Evolutionary conservation across 2,329 filamentous ascomycete species (phyloP).

Genomic region (Colletotrichum chrysophilum): DNA sequence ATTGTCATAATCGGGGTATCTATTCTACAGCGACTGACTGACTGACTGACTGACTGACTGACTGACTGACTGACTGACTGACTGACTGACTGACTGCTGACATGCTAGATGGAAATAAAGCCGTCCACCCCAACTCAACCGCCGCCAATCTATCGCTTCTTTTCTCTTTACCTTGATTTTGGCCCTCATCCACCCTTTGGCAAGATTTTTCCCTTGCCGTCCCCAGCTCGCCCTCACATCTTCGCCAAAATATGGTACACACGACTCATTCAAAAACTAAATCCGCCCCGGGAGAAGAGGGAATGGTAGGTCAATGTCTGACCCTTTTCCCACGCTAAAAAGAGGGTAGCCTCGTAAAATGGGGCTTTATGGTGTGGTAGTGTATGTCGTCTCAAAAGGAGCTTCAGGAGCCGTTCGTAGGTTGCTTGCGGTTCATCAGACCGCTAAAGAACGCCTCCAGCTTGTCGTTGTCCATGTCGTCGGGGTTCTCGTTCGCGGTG

Average conservation of each 20-base stretch:
- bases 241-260: neutral
- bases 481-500: conserved; percentile 37
- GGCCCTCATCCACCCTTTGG: neutral
- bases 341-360: neutral
- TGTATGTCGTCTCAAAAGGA: neutral
- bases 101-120: neutral
- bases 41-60: too few relatives aligned
- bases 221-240: neutral
- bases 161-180: neutral
- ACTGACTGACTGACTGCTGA: conserved; percentile 17
- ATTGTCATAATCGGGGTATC: conserved; percentile 42
- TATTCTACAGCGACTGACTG: conserved; percentile 38
- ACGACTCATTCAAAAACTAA: neutral
- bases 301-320: neutral
- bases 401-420: conserved; percentile 2
- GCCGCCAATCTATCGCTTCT: neutral
- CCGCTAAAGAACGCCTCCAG: conserved; percentile 65
- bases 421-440: conserved; percentile 59
- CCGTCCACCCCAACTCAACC: neutral
- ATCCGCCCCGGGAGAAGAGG: neutral
- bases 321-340: neutral
- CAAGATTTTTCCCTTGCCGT: neutral
- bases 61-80: too few relatives aligned
- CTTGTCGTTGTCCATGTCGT: conserved; percentile 60
- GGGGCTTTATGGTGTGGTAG: neutral